Evolutionary conservation across 495 filamentous ascomycete species (phyloP).

Genomic region (Annulohypoxylon moriforme): DNA sequence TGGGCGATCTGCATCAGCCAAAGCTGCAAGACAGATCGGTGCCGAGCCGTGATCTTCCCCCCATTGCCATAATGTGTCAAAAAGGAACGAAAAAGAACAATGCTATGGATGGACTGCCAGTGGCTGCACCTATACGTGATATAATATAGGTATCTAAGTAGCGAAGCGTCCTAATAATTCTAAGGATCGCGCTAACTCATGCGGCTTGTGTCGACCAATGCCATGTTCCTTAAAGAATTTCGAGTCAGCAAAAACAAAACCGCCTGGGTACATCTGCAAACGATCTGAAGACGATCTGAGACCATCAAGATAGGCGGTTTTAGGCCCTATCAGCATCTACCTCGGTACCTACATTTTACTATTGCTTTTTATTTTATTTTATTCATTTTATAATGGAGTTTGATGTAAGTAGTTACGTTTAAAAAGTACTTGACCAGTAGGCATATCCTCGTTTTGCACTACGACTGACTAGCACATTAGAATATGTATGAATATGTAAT

Average conservation of each 20-base stretch:
- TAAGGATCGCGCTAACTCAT: background rate
- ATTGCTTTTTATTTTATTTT: background rate
- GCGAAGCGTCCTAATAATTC: background rate
- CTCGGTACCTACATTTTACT: background rate
- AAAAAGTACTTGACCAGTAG: background rate
- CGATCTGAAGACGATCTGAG: background rate
- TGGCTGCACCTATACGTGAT: too few species aligned
- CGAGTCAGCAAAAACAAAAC: slow-evolving; percentile 8
- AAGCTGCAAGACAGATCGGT: slow-evolving; percentile 43
- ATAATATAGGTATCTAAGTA: background rate
- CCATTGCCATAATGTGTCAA: background rate
- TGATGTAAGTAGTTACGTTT: too few species aligned
- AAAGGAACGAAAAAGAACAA: slow-evolving; percentile 1
- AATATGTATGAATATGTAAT: slow-evolving; percentile 8
- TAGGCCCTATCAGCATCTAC: background rate
- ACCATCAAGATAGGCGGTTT: slow-evolving; percentile 1
- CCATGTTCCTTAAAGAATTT: background rate
- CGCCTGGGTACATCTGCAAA: background rate
- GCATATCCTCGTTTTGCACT: background rate
- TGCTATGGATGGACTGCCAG: too few species aligned
- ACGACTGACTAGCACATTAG: background rate
- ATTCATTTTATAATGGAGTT: background rate
- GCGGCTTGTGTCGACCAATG: background rate
- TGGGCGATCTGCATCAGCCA: slow-evolving; percentile 36
- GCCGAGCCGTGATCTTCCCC: slow-evolving; percentile 36